These are phyloP conservation scores for Cryptosporidium bovis DNA, from an alignment of 169 alveolate genomes.

Conservation along the genomic window DNA sequence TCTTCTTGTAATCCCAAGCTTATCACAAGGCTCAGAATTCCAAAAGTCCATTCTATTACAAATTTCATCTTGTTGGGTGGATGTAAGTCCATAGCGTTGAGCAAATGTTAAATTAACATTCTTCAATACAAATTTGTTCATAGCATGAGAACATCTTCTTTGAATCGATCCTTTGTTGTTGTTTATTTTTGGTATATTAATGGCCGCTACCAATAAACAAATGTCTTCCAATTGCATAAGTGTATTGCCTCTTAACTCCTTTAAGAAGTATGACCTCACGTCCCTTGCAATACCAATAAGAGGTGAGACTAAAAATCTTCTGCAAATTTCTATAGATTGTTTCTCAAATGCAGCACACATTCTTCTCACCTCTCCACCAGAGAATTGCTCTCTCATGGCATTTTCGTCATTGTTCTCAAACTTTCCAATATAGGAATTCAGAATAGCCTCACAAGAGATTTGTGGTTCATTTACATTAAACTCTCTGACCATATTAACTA, in stretches of 20 bases:
- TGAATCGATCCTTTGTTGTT: constrained; percentile 28
- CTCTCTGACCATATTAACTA: constrained; percentile 60
- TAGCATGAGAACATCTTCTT: constrained; percentile 68
- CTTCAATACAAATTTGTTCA: constrained; percentile 56
- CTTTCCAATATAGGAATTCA: constrained; percentile 56
- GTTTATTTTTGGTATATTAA: constrained; percentile 50
- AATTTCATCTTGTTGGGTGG: constrained; percentile 62
- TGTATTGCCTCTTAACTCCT: constrained; percentile 27
- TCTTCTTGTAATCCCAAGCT: constrained; percentile 37
- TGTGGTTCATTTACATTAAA: constrained; percentile 64
- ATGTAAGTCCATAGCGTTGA: constrained; percentile 61
- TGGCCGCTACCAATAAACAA: constrained; percentile 52
- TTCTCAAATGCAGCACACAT: constrained; percentile 67
- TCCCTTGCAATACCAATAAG: constrained; percentile 72
- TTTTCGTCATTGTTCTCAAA: constrained; percentile 61
- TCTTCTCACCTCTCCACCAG: constrained; percentile 51
- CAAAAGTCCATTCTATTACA: constrained; percentile 63
- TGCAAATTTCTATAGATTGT: constrained; percentile 64
- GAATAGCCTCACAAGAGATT: constrained; percentile 31
- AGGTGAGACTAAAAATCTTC: constrained; percentile 68
- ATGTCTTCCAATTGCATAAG: constrained; percentile 62
- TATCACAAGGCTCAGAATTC: constrained; percentile 56
- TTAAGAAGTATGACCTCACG: constrained; percentile 56
- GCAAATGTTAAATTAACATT: constrained; percentile 66
- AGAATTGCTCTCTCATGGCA: constrained; percentile 50